Evolutionary conservation across 2,329 filamentous ascomycete species (phyloP).

Genomic region (Hypoxylon sp.): DNA sequence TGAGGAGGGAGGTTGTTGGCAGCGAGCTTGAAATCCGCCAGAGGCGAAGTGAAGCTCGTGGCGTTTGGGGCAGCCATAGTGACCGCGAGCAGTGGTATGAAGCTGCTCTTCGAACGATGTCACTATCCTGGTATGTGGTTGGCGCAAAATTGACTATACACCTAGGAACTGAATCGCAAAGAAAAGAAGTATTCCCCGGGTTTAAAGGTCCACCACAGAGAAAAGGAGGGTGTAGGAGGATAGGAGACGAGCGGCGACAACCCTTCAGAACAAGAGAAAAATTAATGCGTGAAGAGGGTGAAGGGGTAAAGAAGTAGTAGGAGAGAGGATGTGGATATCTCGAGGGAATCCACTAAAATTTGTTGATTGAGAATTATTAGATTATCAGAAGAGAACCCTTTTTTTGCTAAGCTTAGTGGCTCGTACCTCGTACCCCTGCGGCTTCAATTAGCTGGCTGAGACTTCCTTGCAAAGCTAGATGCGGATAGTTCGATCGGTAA

Average conservation of each 20-base stretch:
- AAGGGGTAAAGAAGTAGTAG: constrained; percentile 8
- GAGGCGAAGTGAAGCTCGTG: constrained; percentile 71
- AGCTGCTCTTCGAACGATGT: too few species aligned
- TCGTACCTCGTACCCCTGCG: constrained; percentile 5
- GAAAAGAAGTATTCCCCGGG: too few species aligned
- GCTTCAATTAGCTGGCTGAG: neutral
- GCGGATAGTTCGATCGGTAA: constrained; percentile 31
- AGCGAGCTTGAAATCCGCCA: constrained; percentile 67
- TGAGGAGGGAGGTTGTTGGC: constrained; percentile 62
- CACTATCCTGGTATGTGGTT: too few species aligned
- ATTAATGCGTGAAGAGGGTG: constrained; percentile 13
- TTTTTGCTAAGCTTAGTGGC: too few species aligned
- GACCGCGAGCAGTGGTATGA: constrained; percentile 15
- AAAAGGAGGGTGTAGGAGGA: constrained; percentile 1
- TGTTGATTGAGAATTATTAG: constrained; percentile 35
- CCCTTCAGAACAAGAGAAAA: constrained; percentile 19
- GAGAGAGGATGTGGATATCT: constrained; percentile 24
- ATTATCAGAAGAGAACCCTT: constrained; percentile 33
- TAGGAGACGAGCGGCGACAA: constrained; percentile 13
- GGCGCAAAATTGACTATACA: too few species aligned
- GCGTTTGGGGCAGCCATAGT: constrained; percentile 68
- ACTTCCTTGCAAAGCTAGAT: constrained; percentile 7
- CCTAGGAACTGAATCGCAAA: too few species aligned
- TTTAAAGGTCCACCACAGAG: constrained; percentile 11
- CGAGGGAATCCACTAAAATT: constrained; percentile 33